These are phyloP conservation scores for Yamadazyma dendronema DNA, from an alignment of 1,139 yeast species.

Conservation along the genomic window DNA sequence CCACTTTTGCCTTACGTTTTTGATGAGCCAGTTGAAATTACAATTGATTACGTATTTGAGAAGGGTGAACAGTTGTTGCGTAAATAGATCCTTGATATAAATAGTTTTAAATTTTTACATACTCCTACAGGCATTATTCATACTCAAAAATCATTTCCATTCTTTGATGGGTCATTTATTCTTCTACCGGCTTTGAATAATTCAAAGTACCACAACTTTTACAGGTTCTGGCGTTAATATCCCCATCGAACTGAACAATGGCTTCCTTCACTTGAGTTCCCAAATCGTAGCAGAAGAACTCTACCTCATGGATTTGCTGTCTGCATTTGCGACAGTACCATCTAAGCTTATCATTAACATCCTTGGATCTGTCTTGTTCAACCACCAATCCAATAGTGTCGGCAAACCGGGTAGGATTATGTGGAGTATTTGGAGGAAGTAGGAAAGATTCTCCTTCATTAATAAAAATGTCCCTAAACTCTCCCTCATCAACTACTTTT, in stretches of 20 bases:
- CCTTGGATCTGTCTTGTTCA: constrained; percentile 88
- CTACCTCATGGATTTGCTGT: constrained; percentile 62
- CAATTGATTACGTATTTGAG: constrained; percentile 62
- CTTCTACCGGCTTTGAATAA: constrained; percentile 36
- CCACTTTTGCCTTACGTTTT: constrained; percentile 77
- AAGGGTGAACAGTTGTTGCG: constrained; percentile 48
- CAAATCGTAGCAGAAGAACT: constrained; percentile 74
- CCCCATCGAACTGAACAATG: constrained; percentile 66
- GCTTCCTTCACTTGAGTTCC: constrained; percentile 92
- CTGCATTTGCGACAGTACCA: constrained; percentile 84
- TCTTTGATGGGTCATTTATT: too few species aligned
- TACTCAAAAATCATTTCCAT: too few species aligned
- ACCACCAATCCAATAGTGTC: constrained; percentile 88
- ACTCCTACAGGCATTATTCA: too few species aligned
- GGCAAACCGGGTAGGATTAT: constrained; percentile 84
- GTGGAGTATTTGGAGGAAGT: constrained; percentile 83
- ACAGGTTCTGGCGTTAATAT: constrained; percentile 68
- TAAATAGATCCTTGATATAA: constrained; percentile 5
- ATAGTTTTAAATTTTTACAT: too few species aligned
- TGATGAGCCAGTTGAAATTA: constrained; percentile 80
- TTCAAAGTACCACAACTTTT: constrained; percentile 69
- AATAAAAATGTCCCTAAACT: constrained; percentile 71
- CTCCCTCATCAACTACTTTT: constrained; percentile 77
- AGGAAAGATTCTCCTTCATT: constrained; percentile 86
- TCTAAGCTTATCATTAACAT: constrained; percentile 64